Conservation (phyloP, 2,329 filamentous ascomycete species). For the Fusarium coicis region DNA sequence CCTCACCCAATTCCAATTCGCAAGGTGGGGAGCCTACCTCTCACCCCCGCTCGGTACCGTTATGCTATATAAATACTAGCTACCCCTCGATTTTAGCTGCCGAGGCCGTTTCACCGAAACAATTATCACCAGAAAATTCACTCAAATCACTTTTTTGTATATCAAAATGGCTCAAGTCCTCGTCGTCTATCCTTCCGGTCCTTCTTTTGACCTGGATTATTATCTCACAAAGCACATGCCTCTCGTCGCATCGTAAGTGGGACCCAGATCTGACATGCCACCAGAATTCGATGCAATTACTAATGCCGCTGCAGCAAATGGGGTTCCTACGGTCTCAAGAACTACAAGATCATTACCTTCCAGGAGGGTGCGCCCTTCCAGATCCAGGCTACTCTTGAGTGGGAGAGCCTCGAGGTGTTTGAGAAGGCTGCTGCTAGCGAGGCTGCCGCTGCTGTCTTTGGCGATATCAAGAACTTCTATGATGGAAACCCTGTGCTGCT, state of each 20-base stretch:
- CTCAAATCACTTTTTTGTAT: not conserved
- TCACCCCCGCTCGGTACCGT: conserved; percentile 1
- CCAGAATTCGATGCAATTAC: not conserved
- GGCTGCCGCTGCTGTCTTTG: conserved; percentile 25
- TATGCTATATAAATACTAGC: not conserved
- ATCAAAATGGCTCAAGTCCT: conserved; percentile 39
- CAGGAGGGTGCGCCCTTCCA: conserved; percentile 33
- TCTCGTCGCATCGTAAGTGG: conserved; percentile 37
- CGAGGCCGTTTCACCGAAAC: not conserved
- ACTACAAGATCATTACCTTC: conserved; percentile 39
- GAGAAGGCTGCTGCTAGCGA: conserved; percentile 22
- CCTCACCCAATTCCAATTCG: not conserved
- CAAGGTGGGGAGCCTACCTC: conserved; percentile 18
- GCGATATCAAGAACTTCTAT: conserved; percentile 40
- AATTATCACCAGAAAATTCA: not conserved
- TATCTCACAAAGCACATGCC: conserved; percentile 44
- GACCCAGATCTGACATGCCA: not conserved
- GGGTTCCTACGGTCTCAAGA: conserved; percentile 30
- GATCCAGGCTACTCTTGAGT: conserved; percentile 40
- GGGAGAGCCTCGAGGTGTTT: conserved; percentile 34
- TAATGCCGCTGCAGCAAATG: conserved; percentile 24
- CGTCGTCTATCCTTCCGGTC: conserved; percentile 43
- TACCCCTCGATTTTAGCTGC: conserved; percentile 23
- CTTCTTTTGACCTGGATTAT: conserved; percentile 42
- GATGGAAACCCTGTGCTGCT: conserved; percentile 29